Evolutionary conservation across 345 rosid species (phyloP).

Genomic region (Isatis tinctoria): DNA sequence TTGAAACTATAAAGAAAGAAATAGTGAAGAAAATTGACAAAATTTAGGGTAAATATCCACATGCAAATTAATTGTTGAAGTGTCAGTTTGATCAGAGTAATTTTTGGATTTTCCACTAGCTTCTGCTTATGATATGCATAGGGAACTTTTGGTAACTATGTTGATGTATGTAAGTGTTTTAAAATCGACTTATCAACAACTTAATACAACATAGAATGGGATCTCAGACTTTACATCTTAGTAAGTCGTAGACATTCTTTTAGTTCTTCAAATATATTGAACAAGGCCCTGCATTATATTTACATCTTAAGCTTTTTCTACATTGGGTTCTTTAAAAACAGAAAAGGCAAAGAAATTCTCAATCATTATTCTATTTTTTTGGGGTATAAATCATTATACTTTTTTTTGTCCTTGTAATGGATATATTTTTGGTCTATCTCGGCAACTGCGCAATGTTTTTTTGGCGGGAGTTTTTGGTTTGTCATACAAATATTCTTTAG

Average conservation of each 20-base stretch:
- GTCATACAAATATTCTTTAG: background rate
- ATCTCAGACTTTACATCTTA: background rate
- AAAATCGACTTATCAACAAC: background rate
- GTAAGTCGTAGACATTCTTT: background rate
- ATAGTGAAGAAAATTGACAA: background rate
- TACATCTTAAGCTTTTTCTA: background rate
- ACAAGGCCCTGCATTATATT: background rate
- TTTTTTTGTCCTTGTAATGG: conserved; percentile 2
- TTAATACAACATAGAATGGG: background rate
- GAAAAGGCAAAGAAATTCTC: background rate
- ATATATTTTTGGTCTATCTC: background rate
- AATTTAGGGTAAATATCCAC: background rate
- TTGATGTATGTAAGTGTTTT: background rate
- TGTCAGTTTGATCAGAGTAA: background rate
- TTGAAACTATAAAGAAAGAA: background rate
- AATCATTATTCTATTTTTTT: background rate
- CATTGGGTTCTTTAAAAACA: background rate
- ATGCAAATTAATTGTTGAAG: background rate
- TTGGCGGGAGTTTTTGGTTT: conserved; percentile 13
- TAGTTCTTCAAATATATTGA: background rate
- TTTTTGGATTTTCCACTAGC: background rate
- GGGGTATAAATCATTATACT: background rate
- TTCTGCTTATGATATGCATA: background rate
- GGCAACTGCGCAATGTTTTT: background rate
- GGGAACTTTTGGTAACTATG: background rate